phyloP scores from a whole-genome alignment of 139 green algal genomes.

The Gonium pectorale region DNA sequence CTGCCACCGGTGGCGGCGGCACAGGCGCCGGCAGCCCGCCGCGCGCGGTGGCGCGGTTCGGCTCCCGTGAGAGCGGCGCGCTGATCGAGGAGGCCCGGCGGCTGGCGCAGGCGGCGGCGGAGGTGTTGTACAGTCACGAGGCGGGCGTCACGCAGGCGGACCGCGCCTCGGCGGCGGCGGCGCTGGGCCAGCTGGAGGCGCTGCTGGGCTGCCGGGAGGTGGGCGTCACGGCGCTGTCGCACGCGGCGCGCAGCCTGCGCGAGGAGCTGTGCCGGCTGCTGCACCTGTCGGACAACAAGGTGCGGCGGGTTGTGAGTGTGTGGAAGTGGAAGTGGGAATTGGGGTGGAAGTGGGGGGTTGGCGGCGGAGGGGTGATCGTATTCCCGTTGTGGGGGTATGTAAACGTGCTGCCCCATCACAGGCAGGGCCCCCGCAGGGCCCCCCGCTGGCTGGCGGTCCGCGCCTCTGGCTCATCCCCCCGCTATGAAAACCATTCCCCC shows the following conservation, averaged over 20 bases:
- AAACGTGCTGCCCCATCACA: no score
- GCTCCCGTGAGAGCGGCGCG: background rate
- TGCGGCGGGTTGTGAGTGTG: background rate
- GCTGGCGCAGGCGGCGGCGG: conserved; percentile 14
- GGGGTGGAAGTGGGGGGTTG: no score
- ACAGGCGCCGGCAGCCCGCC: background rate
- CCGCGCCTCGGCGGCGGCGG: background rate
- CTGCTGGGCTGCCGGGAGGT: conserved; percentile 31
- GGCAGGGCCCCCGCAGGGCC: no score
- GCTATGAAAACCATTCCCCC: background rate
- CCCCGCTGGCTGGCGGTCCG: no score
- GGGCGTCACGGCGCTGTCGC: background rate
- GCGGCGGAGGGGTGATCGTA: no score
- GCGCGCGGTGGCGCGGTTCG: background rate
- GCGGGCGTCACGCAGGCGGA: background rate
- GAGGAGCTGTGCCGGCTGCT: background rate
- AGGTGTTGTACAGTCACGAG: conserved; percentile 23
- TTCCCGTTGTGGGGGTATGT: no score
- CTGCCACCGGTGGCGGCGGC: no score
- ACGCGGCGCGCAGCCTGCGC: background rate
- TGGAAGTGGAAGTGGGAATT: no score
- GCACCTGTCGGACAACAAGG: conserved; percentile 30
- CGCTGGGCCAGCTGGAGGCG: conserved; percentile 27
- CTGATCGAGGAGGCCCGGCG: conserved; percentile 12
- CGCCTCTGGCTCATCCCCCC: no score